Evolutionary conservation across 2,329 filamentous ascomycete species (phyloP).

Genomic region (Sporothrix protearum): DNA sequence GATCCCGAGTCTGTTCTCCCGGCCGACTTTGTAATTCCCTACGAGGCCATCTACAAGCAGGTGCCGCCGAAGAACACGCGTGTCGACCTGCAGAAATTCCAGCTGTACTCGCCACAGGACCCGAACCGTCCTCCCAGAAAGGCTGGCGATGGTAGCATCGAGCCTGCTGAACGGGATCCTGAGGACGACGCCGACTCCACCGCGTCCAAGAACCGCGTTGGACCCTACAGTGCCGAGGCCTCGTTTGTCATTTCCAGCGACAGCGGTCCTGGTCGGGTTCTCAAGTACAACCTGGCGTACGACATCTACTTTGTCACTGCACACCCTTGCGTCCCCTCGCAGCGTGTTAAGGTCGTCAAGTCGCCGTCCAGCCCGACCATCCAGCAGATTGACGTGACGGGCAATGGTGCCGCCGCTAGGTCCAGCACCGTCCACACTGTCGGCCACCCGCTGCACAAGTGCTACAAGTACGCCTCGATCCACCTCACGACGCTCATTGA

Average conservation of each 20-base stretch:
- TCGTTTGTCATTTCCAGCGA: constrained; percentile 44
- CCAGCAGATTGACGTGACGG: constrained; percentile 53
- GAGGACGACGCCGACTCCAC: constrained; percentile 29
- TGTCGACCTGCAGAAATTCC: constrained; percentile 50
- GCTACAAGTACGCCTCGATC: constrained; percentile 57
- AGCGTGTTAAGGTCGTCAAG: constrained; percentile 55
- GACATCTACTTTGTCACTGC: constrained; percentile 65
- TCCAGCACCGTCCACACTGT: constrained; percentile 47
- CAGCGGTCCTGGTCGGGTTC: constrained; percentile 39
- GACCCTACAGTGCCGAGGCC: constrained; percentile 41
- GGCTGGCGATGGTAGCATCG: background rate
- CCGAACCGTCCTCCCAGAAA: constrained; percentile 39
- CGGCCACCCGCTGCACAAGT: constrained; percentile 62
- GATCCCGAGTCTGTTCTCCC: constrained; percentile 54
- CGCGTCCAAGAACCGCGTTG: constrained; percentile 24
- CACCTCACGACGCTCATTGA: constrained; percentile 56
- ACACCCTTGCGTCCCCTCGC: constrained; percentile 60
- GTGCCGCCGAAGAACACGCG: constrained; percentile 44
- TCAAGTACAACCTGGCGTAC: constrained; percentile 48
- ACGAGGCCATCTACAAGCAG: constrained; percentile 51
- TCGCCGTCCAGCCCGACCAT: constrained; percentile 59
- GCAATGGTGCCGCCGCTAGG: constrained; percentile 41
- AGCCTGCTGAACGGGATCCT: background rate
- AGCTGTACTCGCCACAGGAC: constrained; percentile 45
- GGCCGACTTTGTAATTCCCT: constrained; percentile 60